Evolutionary conservation across 306 rosid species (phyloP).

Genomic region (Biancaea sappan): DNA sequence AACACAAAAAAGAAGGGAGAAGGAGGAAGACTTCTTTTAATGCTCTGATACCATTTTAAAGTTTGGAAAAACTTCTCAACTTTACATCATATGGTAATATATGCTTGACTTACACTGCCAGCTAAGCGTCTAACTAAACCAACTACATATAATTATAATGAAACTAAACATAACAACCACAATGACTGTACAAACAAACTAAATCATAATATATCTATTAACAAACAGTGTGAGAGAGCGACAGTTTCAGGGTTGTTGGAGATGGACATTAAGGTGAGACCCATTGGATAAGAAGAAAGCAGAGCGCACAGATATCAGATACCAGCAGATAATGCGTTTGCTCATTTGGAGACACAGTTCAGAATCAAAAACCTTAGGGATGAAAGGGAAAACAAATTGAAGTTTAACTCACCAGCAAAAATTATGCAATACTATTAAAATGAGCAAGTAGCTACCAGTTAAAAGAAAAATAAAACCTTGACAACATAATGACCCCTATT

Average conservation of each 20-base stretch:
- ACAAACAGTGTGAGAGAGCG: constrained; percentile 61
- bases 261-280: constrained; percentile 63
- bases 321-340: constrained; percentile 62
- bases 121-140: no score
- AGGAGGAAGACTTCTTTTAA: no score
- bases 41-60: no score
- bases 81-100: no score
- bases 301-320: constrained; percentile 70
- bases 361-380: constrained; percentile 51
- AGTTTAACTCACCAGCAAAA: not conserved
- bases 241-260: constrained; percentile 57
- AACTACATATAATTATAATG: no score
- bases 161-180: no score
- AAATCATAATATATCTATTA: no score
- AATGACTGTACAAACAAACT: no score
- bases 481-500: not conserved
- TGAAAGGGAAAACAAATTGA: not conserved
- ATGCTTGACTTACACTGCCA: no score
- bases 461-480: not conserved
- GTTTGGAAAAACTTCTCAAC: no score
- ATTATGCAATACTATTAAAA: not conserved
- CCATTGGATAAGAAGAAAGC: constrained; percentile 69
- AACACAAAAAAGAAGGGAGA: no score
- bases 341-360: constrained; percentile 79
- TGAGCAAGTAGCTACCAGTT: not conserved